Evolutionary conservation across 768 basidiomycete species (phyloP).

Genomic region (Trametes cinnabarina): DNA sequence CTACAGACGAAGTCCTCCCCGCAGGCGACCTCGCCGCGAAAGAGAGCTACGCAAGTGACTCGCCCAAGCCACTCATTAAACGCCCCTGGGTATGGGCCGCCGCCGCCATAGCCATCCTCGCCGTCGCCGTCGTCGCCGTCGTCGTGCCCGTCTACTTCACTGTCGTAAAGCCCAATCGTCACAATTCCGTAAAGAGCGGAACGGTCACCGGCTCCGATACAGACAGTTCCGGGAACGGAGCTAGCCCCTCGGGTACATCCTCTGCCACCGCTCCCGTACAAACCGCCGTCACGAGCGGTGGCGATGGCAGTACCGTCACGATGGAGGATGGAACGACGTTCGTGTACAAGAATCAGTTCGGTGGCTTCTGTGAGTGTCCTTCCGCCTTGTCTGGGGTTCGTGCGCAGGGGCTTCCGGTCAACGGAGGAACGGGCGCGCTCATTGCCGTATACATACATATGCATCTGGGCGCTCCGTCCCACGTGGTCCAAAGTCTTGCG

Average conservation of each 20-base stretch:
- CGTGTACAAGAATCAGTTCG: constrained; percentile 75
- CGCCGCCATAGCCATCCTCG: constrained; percentile 13
- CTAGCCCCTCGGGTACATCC: constrained; percentile 17
- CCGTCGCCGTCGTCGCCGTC: constrained; percentile 28
- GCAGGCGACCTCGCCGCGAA: constrained; percentile 3
- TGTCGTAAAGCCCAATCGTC: constrained; percentile 21
- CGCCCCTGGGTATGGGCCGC: constrained; percentile 24
- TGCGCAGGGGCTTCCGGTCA: no score
- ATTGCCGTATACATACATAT: no score
- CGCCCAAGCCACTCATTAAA: constrained; percentile 20
- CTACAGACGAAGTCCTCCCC: not conserved
- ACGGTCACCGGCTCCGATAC: constrained; percentile 1
- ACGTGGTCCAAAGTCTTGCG: not conserved
- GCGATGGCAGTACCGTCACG: constrained; percentile 66
- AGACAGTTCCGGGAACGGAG: not conserved
- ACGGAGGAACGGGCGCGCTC: no score
- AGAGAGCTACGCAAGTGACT: constrained; percentile 2
- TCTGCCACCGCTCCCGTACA: not conserved
- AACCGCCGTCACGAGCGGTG: constrained; percentile 44
- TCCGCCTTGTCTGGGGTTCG: no score
- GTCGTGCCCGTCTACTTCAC: constrained; percentile 31
- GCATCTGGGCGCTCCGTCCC: no score
- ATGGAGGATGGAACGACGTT: constrained; percentile 69
- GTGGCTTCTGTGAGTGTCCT: constrained; percentile 68
- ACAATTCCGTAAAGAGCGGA: constrained; percentile 6